Percentiles rank a stretch among this genome's conserved stretches.
Evolutionary conservation across 1,139 yeast genomes (phyloP).

Genomic region (Sugiyamaella pinicola): DNA sequence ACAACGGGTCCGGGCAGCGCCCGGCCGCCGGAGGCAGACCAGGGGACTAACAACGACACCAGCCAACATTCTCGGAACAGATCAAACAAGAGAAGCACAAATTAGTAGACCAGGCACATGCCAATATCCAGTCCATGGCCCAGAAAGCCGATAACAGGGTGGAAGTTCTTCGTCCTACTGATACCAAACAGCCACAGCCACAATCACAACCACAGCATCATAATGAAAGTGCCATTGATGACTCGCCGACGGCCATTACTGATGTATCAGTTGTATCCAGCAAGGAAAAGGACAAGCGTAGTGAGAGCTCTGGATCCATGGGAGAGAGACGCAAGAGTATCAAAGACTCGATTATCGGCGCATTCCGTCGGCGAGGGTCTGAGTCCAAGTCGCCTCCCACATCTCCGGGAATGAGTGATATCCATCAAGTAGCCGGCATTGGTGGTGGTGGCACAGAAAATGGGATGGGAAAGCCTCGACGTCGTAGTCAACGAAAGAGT

Average conservation of each 20-base stretch:
- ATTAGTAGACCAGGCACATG: background rate
- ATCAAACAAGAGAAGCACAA: conserved; percentile 9
- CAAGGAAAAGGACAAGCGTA: conserved; percentile 15
- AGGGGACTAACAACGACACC: background rate
- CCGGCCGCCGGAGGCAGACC: too few species aligned
- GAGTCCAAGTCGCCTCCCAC: conserved; percentile 5
- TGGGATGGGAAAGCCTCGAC: background rate
- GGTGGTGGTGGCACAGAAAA: background rate
- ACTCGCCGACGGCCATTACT: conserved; percentile 3
- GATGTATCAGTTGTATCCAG: conserved; percentile 14
- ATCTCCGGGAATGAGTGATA: background rate
- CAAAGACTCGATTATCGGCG: conserved; percentile 19
- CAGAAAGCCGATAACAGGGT: background rate
- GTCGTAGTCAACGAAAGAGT: conserved; percentile 21
- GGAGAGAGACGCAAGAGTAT: conserved; percentile 16
- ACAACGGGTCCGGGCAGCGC: too few species aligned
- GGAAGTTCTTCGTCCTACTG: conserved; percentile 1
- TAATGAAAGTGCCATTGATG: conserved; percentile 10
- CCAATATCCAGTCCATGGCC: background rate
- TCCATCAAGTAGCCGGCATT: too few species aligned
- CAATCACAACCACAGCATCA: background rate
- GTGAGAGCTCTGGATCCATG: conserved; percentile 9
- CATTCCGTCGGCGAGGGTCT: conserved; percentile 15
- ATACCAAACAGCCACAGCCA: background rate
- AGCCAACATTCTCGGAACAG: conserved; percentile 8